Percentiles rank a stretch among this genome's conserved stretches.
Conservation (phyloP, 106 monocot species). For the Alisma plantagoaquatica region DNA sequence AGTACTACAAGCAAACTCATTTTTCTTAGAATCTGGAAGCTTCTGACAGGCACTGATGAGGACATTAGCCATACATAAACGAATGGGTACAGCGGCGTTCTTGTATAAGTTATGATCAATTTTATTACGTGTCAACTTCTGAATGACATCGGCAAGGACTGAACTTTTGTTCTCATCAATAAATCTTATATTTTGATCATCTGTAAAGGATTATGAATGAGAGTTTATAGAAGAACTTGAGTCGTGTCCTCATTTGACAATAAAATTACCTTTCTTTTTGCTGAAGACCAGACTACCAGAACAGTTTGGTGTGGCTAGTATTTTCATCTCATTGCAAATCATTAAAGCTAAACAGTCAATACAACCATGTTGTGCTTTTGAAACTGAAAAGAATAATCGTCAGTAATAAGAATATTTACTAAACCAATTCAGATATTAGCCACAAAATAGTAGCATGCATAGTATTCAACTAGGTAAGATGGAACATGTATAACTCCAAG, state of each 20-base stretch:
- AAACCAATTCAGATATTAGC: too few species aligned
- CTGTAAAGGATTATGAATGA: not conserved
- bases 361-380: constrained; percentile 14
- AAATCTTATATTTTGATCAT: not conserved
- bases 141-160: not conserved
- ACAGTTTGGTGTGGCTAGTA: not conserved
- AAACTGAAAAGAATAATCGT: not conserved
- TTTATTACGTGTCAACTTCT: not conserved
- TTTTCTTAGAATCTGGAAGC: not conserved
- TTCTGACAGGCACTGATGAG: constrained; percentile 16
- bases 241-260: too few species aligned
- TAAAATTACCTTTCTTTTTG: too few species aligned
- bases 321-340: constrained; percentile 7
- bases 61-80: constrained; percentile 14
- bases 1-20: not conserved
- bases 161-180: not conserved
- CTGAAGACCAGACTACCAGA: too few species aligned
- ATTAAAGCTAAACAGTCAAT: constrained; percentile 14
- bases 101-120: not conserved
- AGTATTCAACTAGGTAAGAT: too few species aligned
- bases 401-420: too few species aligned
- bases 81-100: not conserved
- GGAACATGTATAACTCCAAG: too few species aligned
- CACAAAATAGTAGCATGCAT: too few species aligned
- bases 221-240: too few species aligned